phyloP scores from a whole-genome alignment of 176 grass and related monocot species.

The Aegilops speltoides region DNA sequence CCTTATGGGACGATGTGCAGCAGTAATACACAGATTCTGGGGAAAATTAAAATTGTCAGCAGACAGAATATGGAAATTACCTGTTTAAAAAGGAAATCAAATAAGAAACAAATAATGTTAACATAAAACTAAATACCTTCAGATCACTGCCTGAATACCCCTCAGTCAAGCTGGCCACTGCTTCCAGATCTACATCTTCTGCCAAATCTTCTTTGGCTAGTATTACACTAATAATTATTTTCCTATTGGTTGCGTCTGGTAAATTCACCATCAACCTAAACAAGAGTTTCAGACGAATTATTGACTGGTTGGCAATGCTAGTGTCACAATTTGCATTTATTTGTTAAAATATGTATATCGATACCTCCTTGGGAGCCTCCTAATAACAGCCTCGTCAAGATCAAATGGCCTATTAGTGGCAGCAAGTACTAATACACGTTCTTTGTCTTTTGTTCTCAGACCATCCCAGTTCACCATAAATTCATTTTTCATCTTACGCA shows the following conservation, averaged over 20 bases:
- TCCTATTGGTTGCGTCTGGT: constrained; percentile 81
- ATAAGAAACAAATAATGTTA: background rate
- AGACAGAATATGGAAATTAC: background rate
- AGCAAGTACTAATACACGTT: constrained; percentile 94
- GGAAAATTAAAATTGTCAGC: constrained; percentile 28
- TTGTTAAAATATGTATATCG: background rate
- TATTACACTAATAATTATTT: constrained; percentile 92
- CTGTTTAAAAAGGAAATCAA: constrained; percentile 1
- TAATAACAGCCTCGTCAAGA: constrained; percentile 96
- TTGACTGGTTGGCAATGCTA: constrained; percentile 13
- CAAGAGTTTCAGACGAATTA: constrained; percentile 10
- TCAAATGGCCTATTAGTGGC: constrained; percentile 99
- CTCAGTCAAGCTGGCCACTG: constrained; percentile 74
- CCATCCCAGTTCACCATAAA: constrained; percentile 99
- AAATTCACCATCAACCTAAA: constrained; percentile 99
- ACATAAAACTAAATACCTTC: constrained; percentile 57
- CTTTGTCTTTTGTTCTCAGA: constrained; percentile 89
- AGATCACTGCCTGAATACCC: constrained; percentile 98
- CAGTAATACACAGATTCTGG: constrained; percentile 90
- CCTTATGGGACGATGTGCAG: constrained; percentile 91
- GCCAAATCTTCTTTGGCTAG: constrained; percentile 90
- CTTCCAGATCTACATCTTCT: constrained; percentile 71
- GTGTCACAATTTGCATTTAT: background rate
- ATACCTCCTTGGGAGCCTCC: constrained; percentile 95
- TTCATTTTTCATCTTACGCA: constrained; percentile 99